Conservation (phyloP, 495 filamentous ascomycete species). For the Aspergillus homomorphus region DNA sequence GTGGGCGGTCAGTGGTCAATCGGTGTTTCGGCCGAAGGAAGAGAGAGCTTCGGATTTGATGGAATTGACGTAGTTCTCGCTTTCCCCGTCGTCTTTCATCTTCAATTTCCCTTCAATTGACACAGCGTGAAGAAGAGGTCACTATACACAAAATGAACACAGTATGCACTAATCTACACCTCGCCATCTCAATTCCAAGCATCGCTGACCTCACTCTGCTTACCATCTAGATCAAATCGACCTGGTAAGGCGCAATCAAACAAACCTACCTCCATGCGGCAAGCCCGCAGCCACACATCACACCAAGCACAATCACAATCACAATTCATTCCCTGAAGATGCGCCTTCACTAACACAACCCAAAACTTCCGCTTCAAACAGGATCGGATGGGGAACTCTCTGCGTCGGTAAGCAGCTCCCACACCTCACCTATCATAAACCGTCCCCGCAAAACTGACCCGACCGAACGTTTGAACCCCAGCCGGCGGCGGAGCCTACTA, state of each 20-base stretch:
- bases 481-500: slow-evolving; percentile 92
- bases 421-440: too few species aligned
- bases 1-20: not conserved
- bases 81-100: slow-evolving; percentile 10
- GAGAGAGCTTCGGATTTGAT: slow-evolving; percentile 7
- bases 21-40: not conserved
- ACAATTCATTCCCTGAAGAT: too few species aligned
- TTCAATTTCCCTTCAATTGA: slow-evolving; percentile 13
- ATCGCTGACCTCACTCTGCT: not conserved
- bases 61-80: slow-evolving; percentile 36
- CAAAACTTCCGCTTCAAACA: slow-evolving; percentile 38
- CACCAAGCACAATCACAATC: too few species aligned
- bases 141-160: slow-evolving; percentile 42
- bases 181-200: not conserved
- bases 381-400: slow-evolving; percentile 84
- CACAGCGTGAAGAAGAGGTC: not conserved
- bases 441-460: slow-evolving; percentile 5
- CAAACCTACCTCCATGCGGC: too few species aligned
- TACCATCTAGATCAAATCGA: slow-evolving; percentile 48
- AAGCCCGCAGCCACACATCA: too few species aligned
- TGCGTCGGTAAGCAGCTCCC: slow-evolving; percentile 58
- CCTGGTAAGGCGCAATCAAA: slow-evolving; percentile 39
- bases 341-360: too few species aligned
- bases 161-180: slow-evolving; percentile 35
- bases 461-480: slow-evolving; percentile 31